Conservation (phyloP, 75 land plant genomes). For the Selaginella moellendorffii region DNA sequence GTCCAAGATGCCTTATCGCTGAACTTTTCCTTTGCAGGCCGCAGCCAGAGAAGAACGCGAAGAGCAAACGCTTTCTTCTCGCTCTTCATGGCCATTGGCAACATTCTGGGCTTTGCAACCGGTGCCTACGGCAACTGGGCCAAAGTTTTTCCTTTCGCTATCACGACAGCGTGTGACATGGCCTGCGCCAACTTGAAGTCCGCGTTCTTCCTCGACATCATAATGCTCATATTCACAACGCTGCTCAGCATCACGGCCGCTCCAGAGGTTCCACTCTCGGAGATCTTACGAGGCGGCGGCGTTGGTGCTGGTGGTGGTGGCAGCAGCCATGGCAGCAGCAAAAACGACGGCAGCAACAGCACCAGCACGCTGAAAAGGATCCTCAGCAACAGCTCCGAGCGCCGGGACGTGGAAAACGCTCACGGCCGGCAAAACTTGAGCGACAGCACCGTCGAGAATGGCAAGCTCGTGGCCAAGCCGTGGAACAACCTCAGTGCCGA, state of each 20-base stretch:
- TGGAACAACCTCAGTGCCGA: not conserved
- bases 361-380: too few relatives aligned
- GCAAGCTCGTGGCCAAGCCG: not conserved
- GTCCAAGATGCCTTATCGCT: too few relatives aligned
- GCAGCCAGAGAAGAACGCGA: not conserved
- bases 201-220: constrained; percentile 1
- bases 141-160: not conserved
- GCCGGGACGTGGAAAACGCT: not conserved
- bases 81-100: constrained; percentile 1
- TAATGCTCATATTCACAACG: not conserved
- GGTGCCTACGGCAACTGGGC: not conserved
- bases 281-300: too few relatives aligned
- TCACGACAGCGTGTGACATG: not conserved
- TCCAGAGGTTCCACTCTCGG: not conserved
- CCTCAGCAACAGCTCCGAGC: not conserved
- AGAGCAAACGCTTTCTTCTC: constrained; percentile 7
- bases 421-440: constrained; percentile 23
- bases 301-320: too few relatives aligned
- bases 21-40: not conserved
- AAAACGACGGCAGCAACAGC: not conserved
- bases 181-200: constrained; percentile 4
- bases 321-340: too few relatives aligned
- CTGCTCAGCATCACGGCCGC: not conserved
- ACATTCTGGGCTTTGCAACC: not conserved
- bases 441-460: constrained; percentile 25